A percentile compares a stretch with the other conserved stretches of the same genome.
phyloP scores from a whole-genome alignment of 305 asterid genomes.

The Solanum hybrid region DNA sequence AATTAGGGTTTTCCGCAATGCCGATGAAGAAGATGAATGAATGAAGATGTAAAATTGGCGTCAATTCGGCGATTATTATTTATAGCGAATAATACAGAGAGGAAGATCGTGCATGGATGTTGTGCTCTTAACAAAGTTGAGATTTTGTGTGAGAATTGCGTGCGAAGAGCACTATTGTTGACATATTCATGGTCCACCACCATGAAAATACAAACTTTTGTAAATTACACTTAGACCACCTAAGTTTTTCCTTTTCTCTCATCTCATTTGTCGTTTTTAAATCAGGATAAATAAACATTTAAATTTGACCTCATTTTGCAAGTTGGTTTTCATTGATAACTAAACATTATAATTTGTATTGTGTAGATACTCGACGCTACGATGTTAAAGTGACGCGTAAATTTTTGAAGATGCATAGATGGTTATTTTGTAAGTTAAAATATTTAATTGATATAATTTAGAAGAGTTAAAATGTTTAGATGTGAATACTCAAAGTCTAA shows the following conservation, averaged over 20 bases:
- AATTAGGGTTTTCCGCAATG: neutral
- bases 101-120: neutral
- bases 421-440: neutral
- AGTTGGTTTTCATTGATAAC: no score
- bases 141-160: neutral
- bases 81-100: neutral
- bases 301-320: no score
- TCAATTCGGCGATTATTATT: neutral
- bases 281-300: no score
- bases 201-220: neutral
- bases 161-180: neutral
- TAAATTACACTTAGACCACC: neutral
- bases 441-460: neutral
- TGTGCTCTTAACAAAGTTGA: neutral
- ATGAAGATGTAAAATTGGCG: neutral
- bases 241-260: neutral
- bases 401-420: neutral
- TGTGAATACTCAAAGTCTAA: neutral
- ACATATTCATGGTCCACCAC: neutral
- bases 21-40: neutral
- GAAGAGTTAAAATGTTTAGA: accelerated
- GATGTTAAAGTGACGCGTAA: no score
- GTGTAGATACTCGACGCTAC: no score
- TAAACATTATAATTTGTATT: no score
- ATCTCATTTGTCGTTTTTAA: no score